Percentiles rank a stretch among this genome's conserved stretches.
phyloP scores from a whole-genome alignment of 495 filamentous ascomycete genomes.

The Cairneyella variabilis region DNA sequence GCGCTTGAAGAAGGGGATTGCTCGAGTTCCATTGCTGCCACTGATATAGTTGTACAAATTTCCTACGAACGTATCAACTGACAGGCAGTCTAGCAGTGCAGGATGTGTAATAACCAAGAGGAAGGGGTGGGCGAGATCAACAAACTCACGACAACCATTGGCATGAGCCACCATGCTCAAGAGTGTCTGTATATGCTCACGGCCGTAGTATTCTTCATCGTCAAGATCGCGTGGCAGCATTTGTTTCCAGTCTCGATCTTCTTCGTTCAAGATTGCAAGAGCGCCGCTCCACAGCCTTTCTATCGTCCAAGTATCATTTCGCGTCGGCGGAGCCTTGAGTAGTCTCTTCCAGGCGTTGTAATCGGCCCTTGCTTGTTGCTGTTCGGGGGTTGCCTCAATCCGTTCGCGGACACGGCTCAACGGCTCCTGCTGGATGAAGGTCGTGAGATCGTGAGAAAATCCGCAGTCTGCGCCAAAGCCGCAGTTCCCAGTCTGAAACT shows the following conservation, averaged over 20 bases:
- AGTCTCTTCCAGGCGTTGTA: constrained; percentile 16
- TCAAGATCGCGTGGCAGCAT: constrained; percentile 18
- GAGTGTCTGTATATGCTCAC: constrained; percentile 14
- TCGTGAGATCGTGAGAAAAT: too few relatives aligned
- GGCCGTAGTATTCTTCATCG: constrained; percentile 11
- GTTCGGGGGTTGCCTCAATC: too few relatives aligned
- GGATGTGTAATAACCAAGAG: constrained; percentile 19
- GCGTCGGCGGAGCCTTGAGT: constrained; percentile 9
- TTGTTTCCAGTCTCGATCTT: constrained; percentile 18
- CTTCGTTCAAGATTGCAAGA: constrained; percentile 16
- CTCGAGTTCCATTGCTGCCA: constrained; percentile 19
- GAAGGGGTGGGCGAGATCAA: constrained; percentile 16
- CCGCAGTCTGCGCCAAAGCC: too few relatives aligned
- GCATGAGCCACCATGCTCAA: constrained; percentile 8
- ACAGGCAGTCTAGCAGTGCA: constrained; percentile 16
- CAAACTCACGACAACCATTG: constrained; percentile 7
- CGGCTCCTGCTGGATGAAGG: too few relatives aligned
- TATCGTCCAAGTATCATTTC: constrained; percentile 13
- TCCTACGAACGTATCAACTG: constrained; percentile 19
- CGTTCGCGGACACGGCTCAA: too few relatives aligned
- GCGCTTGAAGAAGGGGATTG: constrained; percentile 13
- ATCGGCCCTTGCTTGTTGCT: constrained; percentile 9
- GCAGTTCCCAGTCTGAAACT: too few relatives aligned
- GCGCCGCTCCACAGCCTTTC: constrained; percentile 14
- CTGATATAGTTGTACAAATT: constrained; percentile 19